Conservation (phyloP, 1,139 yeast species). For the Yamadazyma aaseri region DNA sequence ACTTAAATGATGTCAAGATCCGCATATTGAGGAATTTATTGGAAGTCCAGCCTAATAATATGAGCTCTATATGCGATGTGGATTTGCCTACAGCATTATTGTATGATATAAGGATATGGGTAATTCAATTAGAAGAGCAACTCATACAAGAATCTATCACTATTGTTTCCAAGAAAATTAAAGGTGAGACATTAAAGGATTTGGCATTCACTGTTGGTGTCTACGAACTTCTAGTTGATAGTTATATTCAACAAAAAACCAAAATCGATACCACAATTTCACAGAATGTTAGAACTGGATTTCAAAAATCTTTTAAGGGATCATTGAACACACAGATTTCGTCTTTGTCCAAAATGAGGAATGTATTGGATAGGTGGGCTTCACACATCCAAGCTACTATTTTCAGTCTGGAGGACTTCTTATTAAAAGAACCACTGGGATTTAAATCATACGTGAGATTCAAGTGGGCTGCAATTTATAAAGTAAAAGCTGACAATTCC, state of each 20-base stretch:
- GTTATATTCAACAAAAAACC: slow-evolving; percentile 32
- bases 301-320: slow-evolving; percentile 23
- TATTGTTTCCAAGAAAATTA: neutral
- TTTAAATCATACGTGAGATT: slow-evolving; percentile 19
- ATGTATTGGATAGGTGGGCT: slow-evolving; percentile 42
- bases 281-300: slow-evolving; percentile 18
- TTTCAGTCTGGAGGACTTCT: slow-evolving; percentile 2
- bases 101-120: slow-evolving; percentile 31
- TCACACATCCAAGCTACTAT: slow-evolving; percentile 11
- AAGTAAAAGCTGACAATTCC: slow-evolving; percentile 30
- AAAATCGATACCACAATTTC: slow-evolving; percentile 22
- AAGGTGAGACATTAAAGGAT: slow-evolving; percentile 3
- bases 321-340: slow-evolving; percentile 28
- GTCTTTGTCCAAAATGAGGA: slow-evolving; percentile 37
- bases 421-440: neutral
- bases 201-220: slow-evolving; percentile 27
- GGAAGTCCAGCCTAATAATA: slow-evolving; percentile 14
- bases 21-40: slow-evolving; percentile 42
- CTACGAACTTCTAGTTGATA: slow-evolving; percentile 59
- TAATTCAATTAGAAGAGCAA: slow-evolving; percentile 28
- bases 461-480: slow-evolving; percentile 36
- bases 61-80: slow-evolving; percentile 23
- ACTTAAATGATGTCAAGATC: slow-evolving; percentile 30
- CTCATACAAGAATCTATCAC: slow-evolving; percentile 6
- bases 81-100: slow-evolving; percentile 27